These are phyloP conservation scores for Hanseniaspora occidentalis DNA, from an alignment of 805 yeast species.

Conservation along the genomic window DNA sequence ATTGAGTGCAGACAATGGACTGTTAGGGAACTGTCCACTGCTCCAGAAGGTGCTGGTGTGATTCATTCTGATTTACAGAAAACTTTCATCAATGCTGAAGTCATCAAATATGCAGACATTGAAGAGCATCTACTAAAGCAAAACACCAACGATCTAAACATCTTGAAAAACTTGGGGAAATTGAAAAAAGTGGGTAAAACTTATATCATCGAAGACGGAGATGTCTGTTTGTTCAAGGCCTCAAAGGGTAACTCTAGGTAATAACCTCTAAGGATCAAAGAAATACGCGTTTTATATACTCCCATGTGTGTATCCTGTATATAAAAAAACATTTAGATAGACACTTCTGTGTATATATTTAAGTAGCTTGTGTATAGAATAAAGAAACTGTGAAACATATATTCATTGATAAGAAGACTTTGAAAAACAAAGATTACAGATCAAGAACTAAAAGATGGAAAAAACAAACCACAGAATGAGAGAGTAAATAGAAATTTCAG, in stretches of 20 bases:
- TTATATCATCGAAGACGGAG: constrained; percentile 75
- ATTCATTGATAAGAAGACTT: no score
- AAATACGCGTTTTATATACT: background rate
- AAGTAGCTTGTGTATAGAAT: no score
- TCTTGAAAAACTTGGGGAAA: constrained; percentile 17
- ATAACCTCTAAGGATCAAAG: constrained; percentile 6
- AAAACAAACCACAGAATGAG: background rate
- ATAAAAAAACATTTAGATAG: constrained; percentile 7
- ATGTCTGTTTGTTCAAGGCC: constrained; percentile 61
- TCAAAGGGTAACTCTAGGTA: constrained; percentile 44
- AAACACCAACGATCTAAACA: constrained; percentile 5
- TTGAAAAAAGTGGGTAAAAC: constrained; percentile 47
- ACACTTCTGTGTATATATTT: no score
- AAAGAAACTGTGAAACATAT: no score
- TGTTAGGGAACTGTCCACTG: constrained; percentile 57
- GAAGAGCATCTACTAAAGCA: constrained; percentile 8
- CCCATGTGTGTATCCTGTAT: constrained; percentile 1
- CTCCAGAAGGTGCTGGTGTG: constrained; percentile 84
- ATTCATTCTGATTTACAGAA: constrained; percentile 77
- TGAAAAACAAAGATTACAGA: no score
- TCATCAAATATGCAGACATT: constrained; percentile 55
- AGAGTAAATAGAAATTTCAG: constrained; percentile 14
- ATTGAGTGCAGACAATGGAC: constrained; percentile 87
- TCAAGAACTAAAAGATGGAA: no score
- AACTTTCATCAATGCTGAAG: constrained; percentile 70